phyloP scores from a whole-genome alignment of 2,329 filamentous ascomycete species.

The Cercospora sp. region DNA sequence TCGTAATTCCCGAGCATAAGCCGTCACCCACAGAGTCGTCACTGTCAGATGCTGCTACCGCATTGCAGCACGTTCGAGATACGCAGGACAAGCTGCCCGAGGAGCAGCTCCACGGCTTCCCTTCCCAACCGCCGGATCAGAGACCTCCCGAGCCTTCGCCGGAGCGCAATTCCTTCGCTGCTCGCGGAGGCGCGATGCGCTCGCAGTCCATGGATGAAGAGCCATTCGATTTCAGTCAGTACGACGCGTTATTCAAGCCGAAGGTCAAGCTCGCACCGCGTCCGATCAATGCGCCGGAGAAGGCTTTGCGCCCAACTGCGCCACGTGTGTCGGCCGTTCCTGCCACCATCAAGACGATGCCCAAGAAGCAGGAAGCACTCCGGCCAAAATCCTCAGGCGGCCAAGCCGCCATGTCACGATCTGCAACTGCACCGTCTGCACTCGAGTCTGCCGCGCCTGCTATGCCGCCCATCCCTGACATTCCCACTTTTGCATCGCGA shows the following conservation, averaged over 20 bases:
- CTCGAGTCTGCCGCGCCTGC: slow-evolving; percentile 21
- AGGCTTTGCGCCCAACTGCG: slow-evolving; percentile 55
- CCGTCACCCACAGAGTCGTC: not conserved
- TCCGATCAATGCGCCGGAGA: slow-evolving; percentile 57
- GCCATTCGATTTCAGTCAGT: slow-evolving; percentile 48
- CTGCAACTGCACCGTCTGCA: slow-evolving; percentile 15
- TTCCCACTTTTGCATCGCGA: slow-evolving; percentile 36
- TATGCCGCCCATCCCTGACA: slow-evolving; percentile 41
- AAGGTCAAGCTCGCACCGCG: slow-evolving; percentile 89
- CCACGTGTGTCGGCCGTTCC: slow-evolving; percentile 50
- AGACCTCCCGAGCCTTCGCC: slow-evolving; percentile 7
- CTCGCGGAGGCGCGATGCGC: slow-evolving; percentile 1
- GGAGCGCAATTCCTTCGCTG: slow-evolving; percentile 4
- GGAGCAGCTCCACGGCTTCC: not conserved
- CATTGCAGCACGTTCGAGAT: not conserved
- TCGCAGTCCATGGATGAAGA: slow-evolving; percentile 42
- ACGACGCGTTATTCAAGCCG: slow-evolving; percentile 57
- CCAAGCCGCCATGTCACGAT: slow-evolving; percentile 11
- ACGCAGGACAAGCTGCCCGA: not conserved
- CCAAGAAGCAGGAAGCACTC: slow-evolving; percentile 35
- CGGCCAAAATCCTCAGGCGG: slow-evolving; percentile 42
- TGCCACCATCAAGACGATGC: slow-evolving; percentile 28
- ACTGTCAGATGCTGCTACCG: not conserved
- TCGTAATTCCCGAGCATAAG: not conserved
- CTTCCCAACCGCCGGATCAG: not conserved